Evolutionary conservation across 345 rosid genomes (phyloP), one percentile per base, ranked within the genome.

Genomic region (Firmiana major): DNA sequence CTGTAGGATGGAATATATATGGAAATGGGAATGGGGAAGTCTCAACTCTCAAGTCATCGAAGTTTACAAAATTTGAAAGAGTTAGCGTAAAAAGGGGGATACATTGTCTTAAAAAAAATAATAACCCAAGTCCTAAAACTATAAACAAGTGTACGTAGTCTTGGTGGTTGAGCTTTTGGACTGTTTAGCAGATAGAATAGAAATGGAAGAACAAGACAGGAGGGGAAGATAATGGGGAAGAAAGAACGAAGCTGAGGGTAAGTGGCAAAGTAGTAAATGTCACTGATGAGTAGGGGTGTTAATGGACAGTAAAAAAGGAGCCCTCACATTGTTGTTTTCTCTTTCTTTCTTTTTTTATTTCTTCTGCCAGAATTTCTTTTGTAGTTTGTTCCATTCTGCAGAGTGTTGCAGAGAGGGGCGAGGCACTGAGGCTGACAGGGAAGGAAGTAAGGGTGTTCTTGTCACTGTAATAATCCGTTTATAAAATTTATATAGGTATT

Each of bases 211-310:
- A 21, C 72, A 73, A 73, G 65, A 79, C 24, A 75, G 26, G n/a
- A n/a, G n/a, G n/a, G n/a, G n/a, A n/a, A n/a, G n/a, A n/a, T n/a
- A n/a, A n/a, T n/a, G n/a, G n/a, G 1, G 34, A 42, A 34, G n/a
- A 26, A 46, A 24, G 77, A 46, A 13, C 7, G 17, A 58, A 0
- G 55, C 38, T 11, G 63, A 49, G 3, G 49, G 69, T n/a, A 38
- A 80, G 82, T 89, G 87, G 91, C 80, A 83, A 75, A 75, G 76
- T 45, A 59, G 95, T 88, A 89, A 90, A 85, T 87, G 88, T n/a
- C 42, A 84, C 77, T 71, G 75, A 86, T 83, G 89, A 79, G 21
- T 1, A 83, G 59, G 83, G 88, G 75, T 80, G 80, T 79, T 83
- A 77, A 76, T 75, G 34, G 80, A 67, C 4, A 9, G 62, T 48